phyloP scores from a whole-genome alignment of 73 alveolate species.

The Urostyla sp. region DNA sequence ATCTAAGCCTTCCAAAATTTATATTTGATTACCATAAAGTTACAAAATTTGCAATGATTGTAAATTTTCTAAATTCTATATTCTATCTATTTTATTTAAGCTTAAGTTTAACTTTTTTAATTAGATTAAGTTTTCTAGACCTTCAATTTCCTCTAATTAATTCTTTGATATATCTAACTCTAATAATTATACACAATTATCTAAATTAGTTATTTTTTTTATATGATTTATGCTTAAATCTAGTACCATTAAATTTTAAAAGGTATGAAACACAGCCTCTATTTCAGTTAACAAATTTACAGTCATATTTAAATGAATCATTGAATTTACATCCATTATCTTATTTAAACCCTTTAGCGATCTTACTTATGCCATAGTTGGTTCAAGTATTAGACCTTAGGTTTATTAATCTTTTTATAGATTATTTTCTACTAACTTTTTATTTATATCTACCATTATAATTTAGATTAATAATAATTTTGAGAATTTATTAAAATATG shows the following conservation, averaged over 20 bases:
- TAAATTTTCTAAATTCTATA: background rate
- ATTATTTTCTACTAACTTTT: no score
- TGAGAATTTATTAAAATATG: no score
- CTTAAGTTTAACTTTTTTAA: slow-evolving; percentile 1
- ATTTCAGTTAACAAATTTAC: slow-evolving; percentile 19
- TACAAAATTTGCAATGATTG: background rate
- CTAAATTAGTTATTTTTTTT: slow-evolving; percentile 6
- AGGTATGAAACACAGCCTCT: background rate
- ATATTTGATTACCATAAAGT: slow-evolving; percentile 14
- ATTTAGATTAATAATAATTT: no score
- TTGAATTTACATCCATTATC: no score
- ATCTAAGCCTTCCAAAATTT: slow-evolving; percentile 14
- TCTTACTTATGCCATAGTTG: no score
- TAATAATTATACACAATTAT: background rate
- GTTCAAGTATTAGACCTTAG: no score
- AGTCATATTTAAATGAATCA: background rate
- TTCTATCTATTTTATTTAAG: background rate
- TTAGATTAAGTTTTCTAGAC: background rate
- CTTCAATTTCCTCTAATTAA: background rate
- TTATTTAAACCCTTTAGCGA: no score
- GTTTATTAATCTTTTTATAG: no score
- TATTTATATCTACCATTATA: no score
- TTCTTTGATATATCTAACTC: slow-evolving; percentile 19
- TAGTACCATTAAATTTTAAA: background rate
- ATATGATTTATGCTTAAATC: slow-evolving; percentile 25